Evolutionary conservation across 345 rosid genomes (phyloP), one percentile per base, ranked within the genome.

Genomic region (Lepidium aucheri): DNA sequence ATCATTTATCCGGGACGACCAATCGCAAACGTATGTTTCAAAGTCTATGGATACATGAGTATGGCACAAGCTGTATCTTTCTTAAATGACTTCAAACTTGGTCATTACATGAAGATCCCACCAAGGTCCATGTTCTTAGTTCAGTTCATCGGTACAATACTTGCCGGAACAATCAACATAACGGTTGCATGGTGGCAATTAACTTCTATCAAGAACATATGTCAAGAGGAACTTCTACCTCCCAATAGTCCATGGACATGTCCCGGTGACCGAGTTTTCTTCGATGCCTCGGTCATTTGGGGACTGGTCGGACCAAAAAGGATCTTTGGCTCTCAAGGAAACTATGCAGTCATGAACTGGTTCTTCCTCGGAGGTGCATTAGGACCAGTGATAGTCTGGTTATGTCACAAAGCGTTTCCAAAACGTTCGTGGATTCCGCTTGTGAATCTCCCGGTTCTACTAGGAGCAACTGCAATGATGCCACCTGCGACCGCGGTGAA

Each of bases 101-200:
- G 98, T 51, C 96, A 91, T 67, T 91, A 89, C 78, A 91, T 91
- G 98, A 91, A 89, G 84, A 91, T 91, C 33, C 98, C 98, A 54
- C 96, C 95, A 60, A 79, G 92, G 68, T 89, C 91, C n/a, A 89
- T 92, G 98, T 92, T 89, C 86, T 78, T 92, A 77, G 98, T 92
- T 75, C 95, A 89, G 79, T 92, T 92, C 78, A 84, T 86, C 6
- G 98, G 98, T 60, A 92, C 98, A 40, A 43, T 89, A 49, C 83
- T 92, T 8, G 88, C 91, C 9, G 96, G 98, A 75, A 89, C 96
- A 16, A 76, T 89, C 70, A 92, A 86, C 74, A 70, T 84, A 39
- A 63, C 84, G 41, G 91, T 87, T 32, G 96, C 98, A 56, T 85
- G 91, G 98, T 92, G 95, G 93, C 65, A 83, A 69, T 79, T 87